phyloP scores from a whole-genome alignment of 164 flowering plant species.

The Magnolia officinalis region DNA sequence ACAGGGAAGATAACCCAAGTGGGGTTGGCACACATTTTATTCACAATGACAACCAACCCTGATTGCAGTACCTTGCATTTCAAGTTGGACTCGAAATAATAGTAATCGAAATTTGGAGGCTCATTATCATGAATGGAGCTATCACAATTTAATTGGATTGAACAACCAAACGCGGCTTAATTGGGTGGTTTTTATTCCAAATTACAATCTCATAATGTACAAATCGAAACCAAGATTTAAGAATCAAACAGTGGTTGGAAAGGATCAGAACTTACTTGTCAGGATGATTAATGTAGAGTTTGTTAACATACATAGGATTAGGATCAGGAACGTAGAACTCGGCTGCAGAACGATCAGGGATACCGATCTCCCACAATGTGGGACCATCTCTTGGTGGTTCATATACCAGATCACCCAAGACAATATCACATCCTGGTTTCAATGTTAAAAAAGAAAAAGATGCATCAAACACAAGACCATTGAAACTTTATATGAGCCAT shows the following conservation, averaged over 20 bases:
- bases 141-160: not conserved
- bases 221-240: not conserved
- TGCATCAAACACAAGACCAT: not conserved
- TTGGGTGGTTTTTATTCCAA: not conserved
- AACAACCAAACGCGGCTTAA: not conserved
- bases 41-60: not conserved
- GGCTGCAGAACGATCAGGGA: conserved; percentile 81
- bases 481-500: no score
- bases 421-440: conserved; percentile 48
- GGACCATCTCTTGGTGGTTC: conserved; percentile 87
- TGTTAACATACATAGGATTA: conserved; percentile 56
- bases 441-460: not conserved
- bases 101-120: not conserved
- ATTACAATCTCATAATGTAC: not conserved
- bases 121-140: not conserved
- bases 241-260: not conserved
- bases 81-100: not conserved
- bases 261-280: conserved; percentile 45
- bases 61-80: not conserved
- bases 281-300: conserved; percentile 55
- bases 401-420: conserved; percentile 53
- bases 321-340: conserved; percentile 85
- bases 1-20: no score
- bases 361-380: conserved; percentile 88
- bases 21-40: no score